phyloP scores from a whole-genome alignment of 345 rosid species.

The Hibiscus syriacus region DNA sequence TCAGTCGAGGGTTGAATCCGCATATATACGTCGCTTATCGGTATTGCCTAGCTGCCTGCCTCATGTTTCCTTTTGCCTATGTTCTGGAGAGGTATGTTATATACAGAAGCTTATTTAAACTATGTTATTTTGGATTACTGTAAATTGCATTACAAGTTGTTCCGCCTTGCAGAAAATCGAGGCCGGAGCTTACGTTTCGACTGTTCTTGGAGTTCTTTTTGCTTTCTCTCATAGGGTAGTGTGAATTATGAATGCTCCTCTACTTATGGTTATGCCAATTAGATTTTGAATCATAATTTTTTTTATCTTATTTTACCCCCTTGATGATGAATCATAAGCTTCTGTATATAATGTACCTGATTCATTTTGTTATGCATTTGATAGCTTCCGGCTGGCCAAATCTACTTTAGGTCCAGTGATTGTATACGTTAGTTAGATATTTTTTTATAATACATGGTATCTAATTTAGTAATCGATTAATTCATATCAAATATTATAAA shows the following conservation, averaged over 20 bases:
- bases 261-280: background rate
- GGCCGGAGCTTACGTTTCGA: constrained; percentile 46
- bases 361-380: no score
- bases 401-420: no score
- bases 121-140: background rate
- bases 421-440: no score
- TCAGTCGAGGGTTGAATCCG: constrained; percentile 61
- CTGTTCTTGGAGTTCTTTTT: constrained; percentile 48
- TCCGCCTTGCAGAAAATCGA: constrained; percentile 38
- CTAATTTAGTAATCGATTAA: no score
- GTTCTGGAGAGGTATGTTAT: constrained; percentile 39
- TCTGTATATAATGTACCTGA: no score
- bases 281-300: no score
- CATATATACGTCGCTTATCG: constrained; percentile 57
- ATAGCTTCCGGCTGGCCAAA: no score
- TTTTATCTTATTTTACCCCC: no score
- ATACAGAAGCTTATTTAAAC: background rate
- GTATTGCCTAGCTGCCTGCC: constrained; percentile 29
- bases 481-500: no score
- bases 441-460: no score
- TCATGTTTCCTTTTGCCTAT: constrained; percentile 50
- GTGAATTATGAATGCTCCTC: background rate
- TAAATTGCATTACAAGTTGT: background rate
- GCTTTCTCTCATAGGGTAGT: constrained; percentile 58
- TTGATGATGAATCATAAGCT: no score